phyloP scores from a whole-genome alignment of 2,329 filamentous ascomycete genomes.

The Juglanconis oblonga region DNA sequence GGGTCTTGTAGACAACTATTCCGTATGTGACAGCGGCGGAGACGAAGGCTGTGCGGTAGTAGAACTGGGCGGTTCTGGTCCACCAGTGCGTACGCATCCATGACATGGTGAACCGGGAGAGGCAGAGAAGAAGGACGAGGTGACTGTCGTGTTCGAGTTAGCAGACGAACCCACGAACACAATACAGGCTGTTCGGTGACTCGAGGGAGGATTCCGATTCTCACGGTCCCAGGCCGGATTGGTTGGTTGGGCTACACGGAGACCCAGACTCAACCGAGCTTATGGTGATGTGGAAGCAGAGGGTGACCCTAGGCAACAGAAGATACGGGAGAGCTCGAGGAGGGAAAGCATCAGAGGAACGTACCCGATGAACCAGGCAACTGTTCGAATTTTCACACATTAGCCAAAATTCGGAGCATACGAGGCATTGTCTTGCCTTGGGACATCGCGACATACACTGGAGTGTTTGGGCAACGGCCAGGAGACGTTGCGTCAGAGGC shows the following conservation, averaged over 20 bases:
- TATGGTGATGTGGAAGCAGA: not conserved
- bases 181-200: not conserved
- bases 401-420: conserved; percentile 29
- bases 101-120: conserved; percentile 78
- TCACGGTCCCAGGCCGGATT: not conserved
- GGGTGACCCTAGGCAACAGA: conserved; percentile 16
- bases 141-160: conserved; percentile 57
- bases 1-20: conserved; percentile 98
- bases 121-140: conserved; percentile 77
- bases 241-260: no score
- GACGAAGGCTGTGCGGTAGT: conserved; percentile 87
- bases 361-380: conserved; percentile 81
- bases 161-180: not conserved
- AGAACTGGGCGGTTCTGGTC: conserved; percentile 71
- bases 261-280: not conserved
- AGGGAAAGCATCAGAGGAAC: conserved; percentile 33
- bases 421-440: conserved; percentile 16
- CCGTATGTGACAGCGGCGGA: conserved; percentile 91
- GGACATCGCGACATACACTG: conserved; percentile 68
- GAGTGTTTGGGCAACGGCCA: conserved; percentile 79
- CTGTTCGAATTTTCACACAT: conserved; percentile 38
- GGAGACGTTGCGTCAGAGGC: conserved; percentile 71
- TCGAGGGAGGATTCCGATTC: not conserved
- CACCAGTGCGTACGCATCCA: conserved; percentile 88
- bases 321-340: conserved; percentile 15